These are phyloP conservation scores for Spiraea crenata DNA, from an alignment of 331 rosid species.

Conservation along the genomic window DNA sequence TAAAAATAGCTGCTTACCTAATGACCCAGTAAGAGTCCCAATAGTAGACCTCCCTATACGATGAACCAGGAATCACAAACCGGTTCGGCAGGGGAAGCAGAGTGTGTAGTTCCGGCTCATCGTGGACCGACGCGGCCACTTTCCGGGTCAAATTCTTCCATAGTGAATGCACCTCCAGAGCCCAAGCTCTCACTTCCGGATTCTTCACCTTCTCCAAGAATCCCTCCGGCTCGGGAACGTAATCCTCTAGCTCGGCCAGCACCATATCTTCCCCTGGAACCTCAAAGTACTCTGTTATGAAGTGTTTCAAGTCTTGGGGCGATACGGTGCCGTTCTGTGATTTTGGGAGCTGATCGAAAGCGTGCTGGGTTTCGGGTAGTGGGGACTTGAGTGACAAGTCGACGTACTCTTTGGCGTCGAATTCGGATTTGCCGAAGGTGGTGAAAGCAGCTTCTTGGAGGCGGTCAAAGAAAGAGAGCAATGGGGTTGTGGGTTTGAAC, in stretches of 20 bases:
- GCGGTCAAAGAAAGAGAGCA: conserved; percentile 56
- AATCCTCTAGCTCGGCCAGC: conserved; percentile 53
- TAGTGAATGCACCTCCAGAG: conserved; percentile 56
- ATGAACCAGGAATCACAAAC: conserved; percentile 64
- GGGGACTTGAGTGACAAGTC: conserved; percentile 57
- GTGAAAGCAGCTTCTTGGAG: conserved; percentile 53
- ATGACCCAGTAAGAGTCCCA: conserved; percentile 95
- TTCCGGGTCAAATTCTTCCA: conserved; percentile 69
- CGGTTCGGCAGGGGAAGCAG: conserved; percentile 57
- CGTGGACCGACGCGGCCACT: conserved; percentile 33
- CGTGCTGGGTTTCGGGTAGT: conserved; percentile 34
- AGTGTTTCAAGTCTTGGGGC: conserved; percentile 34
- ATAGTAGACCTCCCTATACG: conserved; percentile 78
- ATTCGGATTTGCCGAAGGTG: conserved; percentile 37
- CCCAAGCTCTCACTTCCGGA: conserved; percentile 62
- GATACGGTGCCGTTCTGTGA: conserved; percentile 34
- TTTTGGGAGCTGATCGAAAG: conserved; percentile 43
- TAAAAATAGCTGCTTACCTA: no score
- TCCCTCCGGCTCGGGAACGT: conserved; percentile 46
- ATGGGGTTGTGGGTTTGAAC: conserved; percentile 45
- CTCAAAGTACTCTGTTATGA: conserved; percentile 30
- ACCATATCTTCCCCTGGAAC: conserved; percentile 67
- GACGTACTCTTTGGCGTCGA: conserved; percentile 70
- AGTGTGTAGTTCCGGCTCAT: conserved; percentile 55
- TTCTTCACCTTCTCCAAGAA: conserved; percentile 62